Evolutionary conservation across 768 basidiomycete species (phyloP).

Genomic region (Collybia mongolica): DNA sequence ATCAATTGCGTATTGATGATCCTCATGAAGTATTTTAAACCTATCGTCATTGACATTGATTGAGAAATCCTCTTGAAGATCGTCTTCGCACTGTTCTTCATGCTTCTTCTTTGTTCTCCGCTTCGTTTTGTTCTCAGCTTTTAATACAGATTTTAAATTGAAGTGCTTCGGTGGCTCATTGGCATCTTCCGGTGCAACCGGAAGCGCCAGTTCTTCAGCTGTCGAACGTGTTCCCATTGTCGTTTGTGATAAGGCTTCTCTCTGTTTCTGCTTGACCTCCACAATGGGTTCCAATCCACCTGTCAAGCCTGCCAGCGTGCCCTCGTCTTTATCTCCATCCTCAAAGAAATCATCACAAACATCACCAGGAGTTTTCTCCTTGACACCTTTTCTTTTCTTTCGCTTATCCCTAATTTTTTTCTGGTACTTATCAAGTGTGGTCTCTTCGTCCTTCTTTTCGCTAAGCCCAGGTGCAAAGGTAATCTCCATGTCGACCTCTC

Average conservation of each 20-base stretch:
- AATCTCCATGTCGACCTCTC: slow-evolving; percentile 87
- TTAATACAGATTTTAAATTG: slow-evolving; percentile 85
- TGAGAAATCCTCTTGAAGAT: slow-evolving; percentile 77
- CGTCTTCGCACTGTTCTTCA: slow-evolving; percentile 48
- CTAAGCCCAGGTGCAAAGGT: slow-evolving; percentile 89
- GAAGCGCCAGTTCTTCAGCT: slow-evolving; percentile 62
- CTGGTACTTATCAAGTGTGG: slow-evolving; percentile 86
- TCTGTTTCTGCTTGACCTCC: slow-evolving; percentile 8
- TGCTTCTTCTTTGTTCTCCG: slow-evolving; percentile 42
- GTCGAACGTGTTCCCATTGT: slow-evolving; percentile 40
- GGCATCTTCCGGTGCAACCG: slow-evolving; percentile 56
- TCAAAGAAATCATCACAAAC: slow-evolving; percentile 79
- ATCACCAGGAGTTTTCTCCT: slow-evolving; percentile 31
- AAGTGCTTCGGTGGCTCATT: slow-evolving; percentile 73
- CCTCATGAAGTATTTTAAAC: slow-evolving; percentile 85
- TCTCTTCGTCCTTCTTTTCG: slow-evolving; percentile 59
- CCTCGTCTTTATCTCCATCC: slow-evolving; percentile 40
- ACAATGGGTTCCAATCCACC: neutral
- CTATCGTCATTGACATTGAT: slow-evolving; percentile 87
- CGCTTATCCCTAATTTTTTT: slow-evolving; percentile 88
- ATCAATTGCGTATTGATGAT: slow-evolving; percentile 92
- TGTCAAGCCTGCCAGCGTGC: slow-evolving; percentile 13
- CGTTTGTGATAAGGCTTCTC: slow-evolving; percentile 13
- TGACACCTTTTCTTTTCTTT: slow-evolving; percentile 70
- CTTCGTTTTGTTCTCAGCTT: slow-evolving; percentile 73